Conservation (phyloP, 2,329 filamentous ascomycete genomes). For the Pyricularia pennisetigena region DNA sequence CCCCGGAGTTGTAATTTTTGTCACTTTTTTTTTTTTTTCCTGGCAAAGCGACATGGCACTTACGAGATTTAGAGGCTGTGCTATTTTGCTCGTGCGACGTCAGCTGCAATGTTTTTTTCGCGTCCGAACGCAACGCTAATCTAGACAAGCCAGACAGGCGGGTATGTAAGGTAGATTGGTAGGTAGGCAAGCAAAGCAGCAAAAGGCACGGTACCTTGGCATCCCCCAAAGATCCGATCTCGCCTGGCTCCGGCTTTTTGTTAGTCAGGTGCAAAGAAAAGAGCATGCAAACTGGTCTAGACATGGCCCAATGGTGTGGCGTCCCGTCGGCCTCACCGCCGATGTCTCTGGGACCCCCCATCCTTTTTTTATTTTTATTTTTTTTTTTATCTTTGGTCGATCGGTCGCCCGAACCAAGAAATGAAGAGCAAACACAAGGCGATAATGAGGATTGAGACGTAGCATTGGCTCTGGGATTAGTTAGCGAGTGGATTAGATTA, state of each 20-base stretch:
- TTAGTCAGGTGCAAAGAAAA: not conserved
- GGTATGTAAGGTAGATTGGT: no score
- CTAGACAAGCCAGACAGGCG: not conserved
- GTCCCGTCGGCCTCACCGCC: not conserved
- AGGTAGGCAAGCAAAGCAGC: not conserved
- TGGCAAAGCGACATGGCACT: no score
- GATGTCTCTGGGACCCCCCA: no score
- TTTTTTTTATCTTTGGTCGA: not conserved
- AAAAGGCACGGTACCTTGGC: no score
- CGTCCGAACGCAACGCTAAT: not conserved
- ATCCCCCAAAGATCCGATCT: not conserved
- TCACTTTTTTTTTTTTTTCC: no score
- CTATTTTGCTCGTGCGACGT: not conserved
- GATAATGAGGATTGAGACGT: constrained; percentile 5
- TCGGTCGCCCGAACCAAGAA: constrained; percentile 19
- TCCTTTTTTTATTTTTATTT: not conserved
- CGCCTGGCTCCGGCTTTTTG: not conserved
- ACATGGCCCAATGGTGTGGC: not conserved
- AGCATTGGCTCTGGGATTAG: not conserved
- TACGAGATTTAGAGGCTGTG: no score
- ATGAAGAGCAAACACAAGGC: constrained; percentile 15
- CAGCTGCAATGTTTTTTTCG: not conserved
- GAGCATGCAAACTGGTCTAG: not conserved
- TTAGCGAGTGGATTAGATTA: not conserved
- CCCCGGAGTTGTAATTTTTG: no score